Evolutionary conservation across 2,329 filamentous ascomycete genomes (phyloP).

Genomic region (Pestalotiopsis sp.): DNA sequence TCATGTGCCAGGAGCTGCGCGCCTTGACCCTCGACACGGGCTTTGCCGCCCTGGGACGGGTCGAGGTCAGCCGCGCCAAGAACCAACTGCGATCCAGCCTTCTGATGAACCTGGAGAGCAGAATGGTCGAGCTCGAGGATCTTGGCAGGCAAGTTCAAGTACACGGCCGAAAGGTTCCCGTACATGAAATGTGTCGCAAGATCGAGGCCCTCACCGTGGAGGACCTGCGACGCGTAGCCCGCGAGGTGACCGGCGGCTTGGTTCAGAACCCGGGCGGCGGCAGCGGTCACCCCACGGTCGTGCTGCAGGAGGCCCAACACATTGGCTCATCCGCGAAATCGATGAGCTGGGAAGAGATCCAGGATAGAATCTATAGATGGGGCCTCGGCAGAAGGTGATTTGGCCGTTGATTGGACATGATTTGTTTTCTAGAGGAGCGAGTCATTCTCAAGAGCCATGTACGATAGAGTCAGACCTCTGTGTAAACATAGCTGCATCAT

Average conservation of each 20-base stretch:
- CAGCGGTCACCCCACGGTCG: constrained; percentile 89
- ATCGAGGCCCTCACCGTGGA: constrained; percentile 81
- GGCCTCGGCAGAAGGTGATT: constrained; percentile 66
- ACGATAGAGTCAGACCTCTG: background rate
- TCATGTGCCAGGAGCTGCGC: constrained; percentile 90
- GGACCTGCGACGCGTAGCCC: constrained; percentile 82
- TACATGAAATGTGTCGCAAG: constrained; percentile 86
- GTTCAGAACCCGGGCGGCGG: constrained; percentile 77
- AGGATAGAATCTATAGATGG: constrained; percentile 83
- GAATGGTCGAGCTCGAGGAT: constrained; percentile 98
- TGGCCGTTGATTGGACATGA: background rate
- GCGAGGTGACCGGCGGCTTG: constrained; percentile 74
- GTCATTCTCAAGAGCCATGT: background rate
- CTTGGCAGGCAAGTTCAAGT: constrained; percentile 94
- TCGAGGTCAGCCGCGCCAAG: constrained; percentile 90
- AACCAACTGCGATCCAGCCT: constrained; percentile 90
- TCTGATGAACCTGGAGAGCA: constrained; percentile 95
- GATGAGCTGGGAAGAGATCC: constrained; percentile 86
- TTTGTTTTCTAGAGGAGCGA: background rate
- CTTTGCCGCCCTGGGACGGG: constrained; percentile 69
- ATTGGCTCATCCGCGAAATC: constrained; percentile 68
- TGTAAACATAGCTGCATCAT: background rate
- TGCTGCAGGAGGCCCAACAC: constrained; percentile 87
- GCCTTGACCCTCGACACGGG: constrained; percentile 76
- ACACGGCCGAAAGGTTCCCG: constrained; percentile 90